phyloP scores from a whole-genome alignment of 1,284 basidiomycete genomes.

The Cryptococcus sp. region DNA sequence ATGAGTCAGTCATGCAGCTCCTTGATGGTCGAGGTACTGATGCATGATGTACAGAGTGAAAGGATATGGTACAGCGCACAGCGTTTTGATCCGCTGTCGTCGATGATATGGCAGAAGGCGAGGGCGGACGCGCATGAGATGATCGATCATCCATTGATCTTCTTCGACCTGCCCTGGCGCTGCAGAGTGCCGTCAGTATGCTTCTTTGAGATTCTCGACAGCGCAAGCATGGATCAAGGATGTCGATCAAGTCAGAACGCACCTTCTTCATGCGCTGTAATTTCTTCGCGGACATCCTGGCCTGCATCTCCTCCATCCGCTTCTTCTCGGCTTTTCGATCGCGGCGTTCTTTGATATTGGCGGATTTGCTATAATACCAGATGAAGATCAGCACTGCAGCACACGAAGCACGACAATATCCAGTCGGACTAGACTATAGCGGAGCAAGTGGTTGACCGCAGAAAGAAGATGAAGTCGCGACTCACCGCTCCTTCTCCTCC shows the following conservation, averaged over 20 bases:
- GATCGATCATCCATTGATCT: conserved; percentile 52
- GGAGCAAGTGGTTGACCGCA: too few relatives aligned
- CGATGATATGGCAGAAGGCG: neutral
- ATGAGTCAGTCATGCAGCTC: too few relatives aligned
- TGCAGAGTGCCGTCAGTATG: conserved; percentile 9
- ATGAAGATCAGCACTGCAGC: too few relatives aligned
- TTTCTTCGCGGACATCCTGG: conserved; percentile 56
- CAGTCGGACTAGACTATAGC: too few relatives aligned
- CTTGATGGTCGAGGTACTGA: neutral
- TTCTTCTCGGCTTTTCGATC: conserved; percentile 50
- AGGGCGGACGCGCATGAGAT: neutral
- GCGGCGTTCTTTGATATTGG: conserved; percentile 49
- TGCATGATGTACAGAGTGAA: conserved; percentile 4
- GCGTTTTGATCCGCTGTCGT: neutral
- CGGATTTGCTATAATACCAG: conserved; percentile 34
- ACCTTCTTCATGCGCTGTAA: conserved; percentile 55
- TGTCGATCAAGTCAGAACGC: conserved; percentile 13
- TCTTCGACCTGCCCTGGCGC: conserved; percentile 54
- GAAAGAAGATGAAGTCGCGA: neutral
- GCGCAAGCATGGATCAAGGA: neutral
- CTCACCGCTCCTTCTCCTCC: conserved; percentile 47
- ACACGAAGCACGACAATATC: too few relatives aligned
- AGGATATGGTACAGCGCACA: too few relatives aligned
- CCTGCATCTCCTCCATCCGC: conserved; percentile 49
- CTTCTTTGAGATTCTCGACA: too few relatives aligned